Evolutionary conservation across 2,329 filamentous ascomycete genomes (phyloP).

Genomic region (Colletotrichum tanaceti): DNA sequence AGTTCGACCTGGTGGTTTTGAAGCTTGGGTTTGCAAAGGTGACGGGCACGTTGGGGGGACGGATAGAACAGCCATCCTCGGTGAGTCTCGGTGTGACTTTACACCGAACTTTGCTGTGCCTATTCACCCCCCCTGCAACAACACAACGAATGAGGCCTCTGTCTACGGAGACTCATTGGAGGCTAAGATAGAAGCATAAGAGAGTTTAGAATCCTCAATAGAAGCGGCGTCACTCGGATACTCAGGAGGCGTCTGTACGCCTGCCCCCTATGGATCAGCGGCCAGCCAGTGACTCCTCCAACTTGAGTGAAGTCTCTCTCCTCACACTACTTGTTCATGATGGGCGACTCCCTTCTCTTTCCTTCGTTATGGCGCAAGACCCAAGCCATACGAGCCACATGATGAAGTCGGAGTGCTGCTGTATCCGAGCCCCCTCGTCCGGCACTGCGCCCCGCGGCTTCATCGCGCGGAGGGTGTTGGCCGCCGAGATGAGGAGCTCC

Average conservation of each 20-base stretch:
- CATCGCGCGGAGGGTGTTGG: not conserved
- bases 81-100: not conserved
- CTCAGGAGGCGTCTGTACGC: not conserved
- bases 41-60: not conserved
- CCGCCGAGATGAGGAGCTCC: constrained; percentile 19
- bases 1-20: not conserved
- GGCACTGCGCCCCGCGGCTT: not conserved
- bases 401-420: constrained; percentile 9
- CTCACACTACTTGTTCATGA: too few species aligned
- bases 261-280: not conserved
- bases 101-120: too few species aligned
- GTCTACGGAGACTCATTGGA: too few species aligned
- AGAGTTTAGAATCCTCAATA: too few species aligned
- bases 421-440: not conserved
- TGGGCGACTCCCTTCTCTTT: not conserved
- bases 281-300: not conserved
- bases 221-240: too few species aligned
- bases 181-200: too few species aligned
- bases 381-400: constrained; percentile 26
- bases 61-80: not conserved
- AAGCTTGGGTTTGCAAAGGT: not conserved
- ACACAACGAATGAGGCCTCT: too few species aligned
- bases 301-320: not conserved
- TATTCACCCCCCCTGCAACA: too few species aligned
- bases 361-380: constrained; percentile 13